Conservation (phyloP, 2,329 filamentous ascomycete species). For the Sordariomycetes sp. region DNA sequence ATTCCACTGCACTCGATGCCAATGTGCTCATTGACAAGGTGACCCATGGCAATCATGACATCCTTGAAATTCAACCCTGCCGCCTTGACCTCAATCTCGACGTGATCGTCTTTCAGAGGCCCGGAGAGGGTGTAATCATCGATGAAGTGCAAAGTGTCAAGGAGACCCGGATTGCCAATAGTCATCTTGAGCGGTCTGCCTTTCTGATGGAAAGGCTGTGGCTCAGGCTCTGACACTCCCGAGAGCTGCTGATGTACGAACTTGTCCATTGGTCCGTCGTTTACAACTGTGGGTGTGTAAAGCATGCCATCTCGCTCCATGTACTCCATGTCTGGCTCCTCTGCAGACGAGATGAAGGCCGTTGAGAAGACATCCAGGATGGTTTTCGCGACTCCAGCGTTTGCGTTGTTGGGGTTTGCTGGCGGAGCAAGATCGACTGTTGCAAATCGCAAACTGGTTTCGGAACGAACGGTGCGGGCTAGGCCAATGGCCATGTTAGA, state of each 20-base stretch:
- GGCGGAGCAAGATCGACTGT: constrained; percentile 28
- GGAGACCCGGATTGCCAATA: constrained; percentile 11
- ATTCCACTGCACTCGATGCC: constrained; percentile 12
- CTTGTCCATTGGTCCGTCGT: neutral
- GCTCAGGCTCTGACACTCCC: neutral
- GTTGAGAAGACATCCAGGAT: neutral
- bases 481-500: constrained; percentile 31
- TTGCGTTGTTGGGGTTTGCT: constrained; percentile 8
- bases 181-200: constrained; percentile 13
- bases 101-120: constrained; percentile 5
- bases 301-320: constrained; percentile 6
- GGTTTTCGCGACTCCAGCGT: neutral
- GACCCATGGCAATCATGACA: constrained; percentile 22
- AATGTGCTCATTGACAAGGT: constrained; percentile 27
- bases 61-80: constrained; percentile 15
- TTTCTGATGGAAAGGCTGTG: neutral
- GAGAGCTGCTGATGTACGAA: neutral
- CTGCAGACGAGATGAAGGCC: neutral
- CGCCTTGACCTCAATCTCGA: constrained; percentile 8
- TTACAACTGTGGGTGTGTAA: constrained; percentile 5
- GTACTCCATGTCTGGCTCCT: constrained; percentile 8
- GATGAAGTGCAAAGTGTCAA: constrained; percentile 12
- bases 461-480: constrained; percentile 29
- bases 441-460: constrained; percentile 28
- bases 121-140: constrained; percentile 1